Base-by-base conservation (phyloP, 495 filamentous ascomycete species). In the Neurospora sp. region DNA sequence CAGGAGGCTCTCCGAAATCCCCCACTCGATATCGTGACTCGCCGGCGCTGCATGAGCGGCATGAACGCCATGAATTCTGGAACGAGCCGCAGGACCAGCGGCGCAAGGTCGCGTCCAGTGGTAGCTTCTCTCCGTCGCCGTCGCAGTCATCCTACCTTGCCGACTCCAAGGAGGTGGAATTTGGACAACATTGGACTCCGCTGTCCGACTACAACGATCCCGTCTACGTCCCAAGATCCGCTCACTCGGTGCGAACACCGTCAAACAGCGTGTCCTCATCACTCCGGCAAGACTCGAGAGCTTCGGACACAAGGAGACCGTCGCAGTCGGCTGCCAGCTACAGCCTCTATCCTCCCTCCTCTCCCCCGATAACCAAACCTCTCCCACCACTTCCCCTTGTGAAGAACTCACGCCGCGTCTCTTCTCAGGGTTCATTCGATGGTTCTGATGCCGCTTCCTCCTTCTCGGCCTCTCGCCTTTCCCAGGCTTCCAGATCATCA, bases 291-390 rank as follows among this genome's bases (percentile, higher is more conserved):
- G 75, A 78, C 68, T 76, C 77, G 48, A 65, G 71, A 16, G 7
- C 70, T 3, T 76, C 78, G 3, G 78, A 79, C 44, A 42, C 78
- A 45, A 74, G 76, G 8, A 75, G 76, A 39, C 78, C 78, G 3
- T 68, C 70, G 35, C 69, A 74, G 16, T 73, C 76, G 8, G 59
- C 71, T 44, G 42, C 73, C 48, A 73, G 74, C 69, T 77, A 75
- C 71, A 78, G 74, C 72, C 69, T 81, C 27, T 81, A 78, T 70
- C 79, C 79, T 10, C 71, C 75, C 5, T 20, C 74, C 65, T 71
- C 71, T 27, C 74, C 72, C 16, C 74, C 74, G 20, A 61, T 70
- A n/a, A 76, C 72, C 45, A 76, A 76, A 45, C 76, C 78, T 16
- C 72, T 80, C 3, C 79, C 79, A 27, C 73, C 79, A 0, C 4